Base-by-base conservation (phyloP, 768 basidiomycete species). In the Cystobasidium tubakii region DNA sequence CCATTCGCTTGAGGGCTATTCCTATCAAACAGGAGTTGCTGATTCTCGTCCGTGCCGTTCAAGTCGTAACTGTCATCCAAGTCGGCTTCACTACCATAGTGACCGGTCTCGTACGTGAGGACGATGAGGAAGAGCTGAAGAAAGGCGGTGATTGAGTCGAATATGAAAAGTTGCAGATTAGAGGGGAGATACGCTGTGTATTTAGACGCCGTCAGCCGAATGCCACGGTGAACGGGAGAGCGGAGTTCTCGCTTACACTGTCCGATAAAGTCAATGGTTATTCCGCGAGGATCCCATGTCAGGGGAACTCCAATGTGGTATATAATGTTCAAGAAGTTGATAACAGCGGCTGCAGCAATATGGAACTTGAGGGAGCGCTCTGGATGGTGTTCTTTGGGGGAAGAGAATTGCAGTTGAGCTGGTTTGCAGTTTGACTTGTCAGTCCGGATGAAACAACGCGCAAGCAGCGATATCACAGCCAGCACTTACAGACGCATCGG, bases 71-170 rank as follows among this genome's bases (percentile, higher is more conserved):
- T 31, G 39, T 71, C 69, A 33, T 71, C 69, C 19, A 71, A 31
- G 69, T 57, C 53, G 33, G 69, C 69, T n/a, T 71, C 69, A 21
- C 13, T 53, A 34, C 69, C 69, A 55, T 57, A 71, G 55, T 71
- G 69, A 17, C 53, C 55, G 21, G 43, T 33, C 39, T 71, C 69
- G 55, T 42, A 71, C 7, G 69, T 33, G 13, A 71, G 50, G 7
- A 71, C 29, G 69, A 71, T 39, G n/a, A 55, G 29, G 31, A 71
- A 55, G 29, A 36, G 27, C 42, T 71, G 69, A 9, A 71, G 55
- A 3, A 62, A 36, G 34, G 53, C 54, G 25, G 43, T 43, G 29
- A 39, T 19, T 4, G 53, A n/a, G 69, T 71, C 69, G 12, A 71
- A 21, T 6, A 36, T 13, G 15, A 71, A 7, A 21, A 71, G 69